A percentile compares a stretch with the other conserved stretches of the same genome.
Conservation (phyloP, 108 stramenopile genomes). For the Skeletonema costatum region DNA sequence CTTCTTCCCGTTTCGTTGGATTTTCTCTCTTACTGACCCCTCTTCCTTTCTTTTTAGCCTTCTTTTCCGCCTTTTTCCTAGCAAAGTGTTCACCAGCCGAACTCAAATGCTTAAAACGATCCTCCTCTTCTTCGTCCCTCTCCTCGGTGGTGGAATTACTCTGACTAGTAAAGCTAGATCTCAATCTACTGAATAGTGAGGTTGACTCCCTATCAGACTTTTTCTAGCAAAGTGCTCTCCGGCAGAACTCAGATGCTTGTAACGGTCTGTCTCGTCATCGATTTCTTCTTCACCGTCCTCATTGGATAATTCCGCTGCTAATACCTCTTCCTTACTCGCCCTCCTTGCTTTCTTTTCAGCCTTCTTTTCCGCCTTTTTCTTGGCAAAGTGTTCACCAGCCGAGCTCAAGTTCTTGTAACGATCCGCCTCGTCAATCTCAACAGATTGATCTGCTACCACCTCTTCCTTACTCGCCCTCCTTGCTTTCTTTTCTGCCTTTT, state of each 20-base stretch:
- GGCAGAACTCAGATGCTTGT: not conserved
- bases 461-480: not conserved
- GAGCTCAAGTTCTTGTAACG: no score
- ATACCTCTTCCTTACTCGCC: not conserved
- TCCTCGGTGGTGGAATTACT: not conserved
- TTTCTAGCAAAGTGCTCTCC: not conserved
- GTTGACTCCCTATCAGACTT: not conserved
- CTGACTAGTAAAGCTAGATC: not conserved
- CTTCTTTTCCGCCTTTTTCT: not conserved
- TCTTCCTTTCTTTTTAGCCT: not conserved
- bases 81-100: not conserved
- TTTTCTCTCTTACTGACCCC: not conserved
- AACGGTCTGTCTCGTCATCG: not conserved
- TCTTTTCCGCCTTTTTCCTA: not conserved
- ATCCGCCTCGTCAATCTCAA: no score
- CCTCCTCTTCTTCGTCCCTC: not conserved
- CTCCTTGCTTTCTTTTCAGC: not conserved
- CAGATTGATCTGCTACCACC: not conserved
- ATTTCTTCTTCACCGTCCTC: not conserved
- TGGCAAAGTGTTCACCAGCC: not conserved
- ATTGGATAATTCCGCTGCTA: not conserved
- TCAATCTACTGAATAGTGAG: not conserved
- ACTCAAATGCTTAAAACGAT: not conserved
- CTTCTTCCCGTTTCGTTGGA: not conserved
- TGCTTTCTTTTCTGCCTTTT: not conserved